A percentile compares a stretch with the other conserved stretches of the same genome.
Evolutionary conservation across 768 basidiomycete species (phyloP).

Genomic region (Sistotremastrum suecicum): DNA sequence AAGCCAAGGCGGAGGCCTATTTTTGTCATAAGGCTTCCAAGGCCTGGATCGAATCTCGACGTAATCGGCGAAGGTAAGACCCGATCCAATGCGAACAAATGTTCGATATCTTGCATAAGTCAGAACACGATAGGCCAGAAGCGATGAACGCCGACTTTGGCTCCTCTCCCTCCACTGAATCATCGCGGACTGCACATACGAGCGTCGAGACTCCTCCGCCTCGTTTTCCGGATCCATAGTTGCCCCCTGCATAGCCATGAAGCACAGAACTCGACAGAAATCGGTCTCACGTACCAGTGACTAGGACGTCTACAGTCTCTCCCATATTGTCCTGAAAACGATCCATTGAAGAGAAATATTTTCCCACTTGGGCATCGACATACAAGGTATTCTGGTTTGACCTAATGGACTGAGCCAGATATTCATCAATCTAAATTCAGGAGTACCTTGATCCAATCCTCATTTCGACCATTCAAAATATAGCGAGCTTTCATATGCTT

Average conservation of each 20-base stretch:
- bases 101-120: conserved; percentile 49
- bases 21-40: conserved; percentile 72
- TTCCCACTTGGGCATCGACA: conserved; percentile 6
- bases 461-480: conserved; percentile 71
- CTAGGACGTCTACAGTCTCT: conserved; percentile 84
- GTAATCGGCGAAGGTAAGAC: conserved; percentile 76
- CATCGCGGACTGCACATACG: conserved; percentile 80
- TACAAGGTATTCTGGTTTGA: conserved; percentile 84
- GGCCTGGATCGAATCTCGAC: conserved; percentile 69
- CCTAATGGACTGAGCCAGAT: conserved; percentile 22
- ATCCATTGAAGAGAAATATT: background rate
- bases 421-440: background rate
- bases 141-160: conserved; percentile 33
- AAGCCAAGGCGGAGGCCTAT: conserved; percentile 57
- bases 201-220: conserved; percentile 83
- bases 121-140: background rate
- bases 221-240: conserved; percentile 77
- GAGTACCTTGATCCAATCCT: conserved; percentile 83
- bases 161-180: conserved; percentile 39
- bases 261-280: background rate
- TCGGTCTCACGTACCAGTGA: conserved; percentile 47
- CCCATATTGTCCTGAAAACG: conserved; percentile 67
- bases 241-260: conserved; percentile 41
- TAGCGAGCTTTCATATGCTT: conserved; percentile 78
- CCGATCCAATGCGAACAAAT: conserved; percentile 85